These are phyloP conservation scores for Aureobasidium lini DNA, from an alignment of 2,329 filamentous ascomycete species.

Conservation along the genomic window DNA sequence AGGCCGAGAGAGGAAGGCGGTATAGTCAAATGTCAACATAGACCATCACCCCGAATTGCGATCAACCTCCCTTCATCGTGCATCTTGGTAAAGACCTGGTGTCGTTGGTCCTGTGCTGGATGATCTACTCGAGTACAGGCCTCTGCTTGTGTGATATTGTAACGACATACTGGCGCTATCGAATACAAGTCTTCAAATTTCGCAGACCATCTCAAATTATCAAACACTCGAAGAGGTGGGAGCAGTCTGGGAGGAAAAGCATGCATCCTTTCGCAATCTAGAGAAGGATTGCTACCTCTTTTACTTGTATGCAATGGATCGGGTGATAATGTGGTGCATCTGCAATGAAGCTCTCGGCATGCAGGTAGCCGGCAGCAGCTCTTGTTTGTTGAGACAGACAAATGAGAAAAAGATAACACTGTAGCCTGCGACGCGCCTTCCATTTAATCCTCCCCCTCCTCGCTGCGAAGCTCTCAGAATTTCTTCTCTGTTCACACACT, in stretches of 20 bases:
- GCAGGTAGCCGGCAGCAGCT: not conserved
- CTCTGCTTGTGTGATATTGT: too few relatives aligned
- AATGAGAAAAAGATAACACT: not conserved
- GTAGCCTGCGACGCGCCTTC: not conserved
- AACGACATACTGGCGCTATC: too few relatives aligned
- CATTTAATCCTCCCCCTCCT: not conserved
- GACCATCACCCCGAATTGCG: not conserved
- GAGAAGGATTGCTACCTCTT: too few relatives aligned
- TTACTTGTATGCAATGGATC: too few relatives aligned
- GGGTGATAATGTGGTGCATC: not conserved
- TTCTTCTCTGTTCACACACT: too few relatives aligned
- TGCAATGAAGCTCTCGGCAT: not conserved
- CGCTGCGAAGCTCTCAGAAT: not conserved
- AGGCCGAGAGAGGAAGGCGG: not conserved
- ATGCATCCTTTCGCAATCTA: too few relatives aligned
- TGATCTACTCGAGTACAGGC: too few relatives aligned
- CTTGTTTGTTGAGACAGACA: not conserved
- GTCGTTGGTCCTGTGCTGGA: too few relatives aligned
- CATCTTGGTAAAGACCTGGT: not conserved
- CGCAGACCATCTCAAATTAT: too few relatives aligned
- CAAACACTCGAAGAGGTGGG: too few relatives aligned
- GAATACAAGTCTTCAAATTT: too few relatives aligned
- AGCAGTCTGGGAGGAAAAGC: too few relatives aligned
- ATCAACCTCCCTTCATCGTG: not conserved
- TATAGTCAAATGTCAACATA: not conserved